Percentiles rank a stretch among this genome's conserved stretches.
Conservation (phyloP, 2,329 filamentous ascomycete species). For the Pestalotiopsis sp. region DNA sequence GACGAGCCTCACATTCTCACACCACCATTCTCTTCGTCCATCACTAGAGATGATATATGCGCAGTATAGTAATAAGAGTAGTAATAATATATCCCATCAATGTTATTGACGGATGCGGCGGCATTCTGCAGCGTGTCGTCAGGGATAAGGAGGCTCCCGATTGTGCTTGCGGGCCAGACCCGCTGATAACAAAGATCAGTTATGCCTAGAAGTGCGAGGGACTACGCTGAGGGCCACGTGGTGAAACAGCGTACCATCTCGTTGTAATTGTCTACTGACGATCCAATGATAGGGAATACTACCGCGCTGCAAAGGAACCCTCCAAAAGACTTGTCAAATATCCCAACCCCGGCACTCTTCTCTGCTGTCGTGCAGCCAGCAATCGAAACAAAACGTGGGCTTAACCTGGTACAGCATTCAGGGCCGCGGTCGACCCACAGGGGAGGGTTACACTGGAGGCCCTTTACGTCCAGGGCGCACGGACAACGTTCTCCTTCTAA, state of each 20-base stretch:
- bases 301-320: neutral
- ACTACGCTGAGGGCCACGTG: conserved; percentile 1
- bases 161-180: conserved; percentile 2
- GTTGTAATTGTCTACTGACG: neutral
- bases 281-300: neutral
- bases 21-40: neutral
- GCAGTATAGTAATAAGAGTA: neutral
- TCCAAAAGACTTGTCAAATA: neutral
- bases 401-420: neutral
- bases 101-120: neutral
- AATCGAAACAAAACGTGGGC: neutral
- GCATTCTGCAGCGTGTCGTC: conserved; percentile 1
- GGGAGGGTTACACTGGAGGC: neutral
- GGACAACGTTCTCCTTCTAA: conserved; percentile 2
- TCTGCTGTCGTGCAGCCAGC: neutral
- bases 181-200: conserved; percentile 1
- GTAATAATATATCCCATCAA: neutral
- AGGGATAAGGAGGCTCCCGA: neutral
- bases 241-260: neutral
- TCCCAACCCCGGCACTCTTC: neutral
- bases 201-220: neutral
- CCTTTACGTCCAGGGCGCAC: conserved; percentile 4
- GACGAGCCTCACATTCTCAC: neutral
- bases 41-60: neutral
- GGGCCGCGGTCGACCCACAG: neutral